Percentiles rank a stretch among this genome's conserved stretches.
These are phyloP conservation scores for Hypomontagnella monticulosa DNA, from an alignment of 495 filamentous ascomycete genomes.

Conservation along the genomic window DNA sequence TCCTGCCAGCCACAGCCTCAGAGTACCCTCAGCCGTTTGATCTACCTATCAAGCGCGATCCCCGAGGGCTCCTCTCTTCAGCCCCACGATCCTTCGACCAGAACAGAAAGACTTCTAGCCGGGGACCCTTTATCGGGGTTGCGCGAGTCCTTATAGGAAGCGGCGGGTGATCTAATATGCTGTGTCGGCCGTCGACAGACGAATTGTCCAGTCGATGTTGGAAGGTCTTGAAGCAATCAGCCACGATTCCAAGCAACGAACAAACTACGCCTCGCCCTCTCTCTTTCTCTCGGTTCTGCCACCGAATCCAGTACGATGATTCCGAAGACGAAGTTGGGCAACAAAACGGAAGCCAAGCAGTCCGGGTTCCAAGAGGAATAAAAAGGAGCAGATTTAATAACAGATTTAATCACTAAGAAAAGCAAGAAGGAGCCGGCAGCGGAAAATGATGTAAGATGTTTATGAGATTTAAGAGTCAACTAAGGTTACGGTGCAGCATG, in stretches of 20 bases:
- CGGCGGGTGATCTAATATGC: constrained; percentile 9
- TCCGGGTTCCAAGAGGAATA: constrained; percentile 23
- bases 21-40: constrained; percentile 5
- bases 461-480: constrained; percentile 34
- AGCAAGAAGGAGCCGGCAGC: constrained; percentile 19
- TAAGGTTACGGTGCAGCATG: constrained; percentile 38
- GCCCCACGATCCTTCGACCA: constrained; percentile 27
- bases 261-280: constrained; percentile 15
- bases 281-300: constrained; percentile 10
- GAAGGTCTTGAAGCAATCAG: constrained; percentile 27
- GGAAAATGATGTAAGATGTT: constrained; percentile 40
- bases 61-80: constrained; percentile 16
- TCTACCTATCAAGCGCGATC: constrained; percentile 1
- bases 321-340: not conserved
- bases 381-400: constrained; percentile 31
- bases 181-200: constrained; percentile 12
- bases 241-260: constrained; percentile 12
- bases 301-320: constrained; percentile 15
- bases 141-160: constrained; percentile 23
- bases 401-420: constrained; percentile 24
- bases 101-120: constrained; percentile 7
- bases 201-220: constrained; percentile 14
- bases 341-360: constrained; percentile 10
- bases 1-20: constrained; percentile 26
- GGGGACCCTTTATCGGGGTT: constrained; percentile 15